Percentiles rank a stretch among this genome's conserved stretches.
Conservation (phyloP, 345 rosid genomes). For the Abelmoschus esculentus region DNA sequence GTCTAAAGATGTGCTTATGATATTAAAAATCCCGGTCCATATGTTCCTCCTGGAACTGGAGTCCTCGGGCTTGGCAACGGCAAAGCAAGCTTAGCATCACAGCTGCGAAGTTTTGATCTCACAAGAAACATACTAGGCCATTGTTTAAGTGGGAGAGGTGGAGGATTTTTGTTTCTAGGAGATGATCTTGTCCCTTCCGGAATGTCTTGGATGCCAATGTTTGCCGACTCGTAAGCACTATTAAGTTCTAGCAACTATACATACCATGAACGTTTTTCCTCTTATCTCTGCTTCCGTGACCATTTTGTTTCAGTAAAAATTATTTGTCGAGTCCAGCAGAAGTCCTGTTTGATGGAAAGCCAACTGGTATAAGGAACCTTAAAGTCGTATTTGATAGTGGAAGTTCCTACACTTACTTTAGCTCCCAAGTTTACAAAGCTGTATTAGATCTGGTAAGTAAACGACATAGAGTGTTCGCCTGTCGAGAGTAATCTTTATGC, state of each 20-base stretch:
- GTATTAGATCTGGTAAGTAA: slow-evolving; percentile 50
- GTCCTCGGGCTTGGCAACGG: slow-evolving; percentile 81
- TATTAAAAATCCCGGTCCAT: slow-evolving; percentile 38
- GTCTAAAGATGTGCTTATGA: slow-evolving; percentile 71
- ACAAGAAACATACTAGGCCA: slow-evolving; percentile 63
- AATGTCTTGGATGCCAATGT: slow-evolving; percentile 57
- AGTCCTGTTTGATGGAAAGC: slow-evolving; percentile 45
- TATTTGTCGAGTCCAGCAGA: slow-evolving; percentile 67
- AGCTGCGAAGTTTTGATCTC: slow-evolving; percentile 37
- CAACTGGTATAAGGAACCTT: slow-evolving; percentile 49
- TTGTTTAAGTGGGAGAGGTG: slow-evolving; percentile 66
- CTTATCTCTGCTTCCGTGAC: neutral
- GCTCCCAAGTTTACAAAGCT: slow-evolving; percentile 36
- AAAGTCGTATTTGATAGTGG: slow-evolving; percentile 75
- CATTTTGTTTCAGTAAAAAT: slow-evolving; percentile 44
- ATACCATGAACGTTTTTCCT: neutral
- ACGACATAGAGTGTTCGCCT: neutral
- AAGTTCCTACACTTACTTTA: slow-evolving; percentile 82
- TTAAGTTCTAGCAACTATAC: neutral
- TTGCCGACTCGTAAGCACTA: slow-evolving; percentile 32
- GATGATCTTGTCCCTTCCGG: slow-evolving; percentile 57
- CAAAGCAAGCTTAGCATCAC: slow-evolving; percentile 58
- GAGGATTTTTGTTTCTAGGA: slow-evolving; percentile 81
- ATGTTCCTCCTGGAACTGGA: slow-evolving; percentile 56
- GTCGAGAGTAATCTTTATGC: neutral